Evolutionary conservation across 2,329 filamentous ascomycete genomes (phyloP).

Genomic region (Neonectria neomacrospora): DNA sequence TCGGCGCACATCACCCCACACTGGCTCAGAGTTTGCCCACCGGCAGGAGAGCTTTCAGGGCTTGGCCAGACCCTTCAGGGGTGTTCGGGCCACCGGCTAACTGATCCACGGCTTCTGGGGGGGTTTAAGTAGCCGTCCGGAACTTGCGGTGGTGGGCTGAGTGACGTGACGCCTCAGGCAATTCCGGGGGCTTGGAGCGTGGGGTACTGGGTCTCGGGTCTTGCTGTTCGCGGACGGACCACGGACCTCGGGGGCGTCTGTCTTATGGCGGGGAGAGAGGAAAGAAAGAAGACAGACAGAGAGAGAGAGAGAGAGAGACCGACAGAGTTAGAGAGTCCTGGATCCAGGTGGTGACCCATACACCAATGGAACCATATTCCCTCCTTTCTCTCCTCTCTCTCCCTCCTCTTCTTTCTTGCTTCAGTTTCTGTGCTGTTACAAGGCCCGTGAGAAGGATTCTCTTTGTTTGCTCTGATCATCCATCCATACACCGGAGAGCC

Average conservation of each 20-base stretch:
- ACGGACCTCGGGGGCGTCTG: not conserved
- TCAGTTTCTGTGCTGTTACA: not conserved
- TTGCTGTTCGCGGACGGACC: not conserved
- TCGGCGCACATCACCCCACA: constrained; percentile 30
- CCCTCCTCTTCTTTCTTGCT: constrained; percentile 3
- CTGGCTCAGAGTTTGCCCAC: constrained; percentile 19
- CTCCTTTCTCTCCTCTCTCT: constrained; percentile 16
- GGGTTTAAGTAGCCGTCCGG: not conserved
- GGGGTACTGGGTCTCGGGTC: not conserved
- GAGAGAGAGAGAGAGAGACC: not conserved
- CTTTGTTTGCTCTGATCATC: not conserved
- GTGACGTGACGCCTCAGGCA: constrained; percentile 19
- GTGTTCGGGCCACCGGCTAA: constrained; percentile 18
- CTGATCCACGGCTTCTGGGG: not conserved
- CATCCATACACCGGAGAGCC: not conserved
- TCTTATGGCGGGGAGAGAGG: constrained; percentile 20
- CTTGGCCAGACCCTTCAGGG: constrained; percentile 7
- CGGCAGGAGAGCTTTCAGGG: not conserved
- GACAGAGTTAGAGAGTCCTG: not conserved
- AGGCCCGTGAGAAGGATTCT: constrained; percentile 15
- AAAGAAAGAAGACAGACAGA: not conserved
- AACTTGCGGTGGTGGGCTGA: constrained; percentile 13
- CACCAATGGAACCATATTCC: constrained; percentile 1
- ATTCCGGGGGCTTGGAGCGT: constrained; percentile 4
- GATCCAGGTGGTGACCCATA: not conserved